phyloP scores from a whole-genome alignment of 1,284 basidiomycete genomes.

The Schizophyllum amplum region DNA sequence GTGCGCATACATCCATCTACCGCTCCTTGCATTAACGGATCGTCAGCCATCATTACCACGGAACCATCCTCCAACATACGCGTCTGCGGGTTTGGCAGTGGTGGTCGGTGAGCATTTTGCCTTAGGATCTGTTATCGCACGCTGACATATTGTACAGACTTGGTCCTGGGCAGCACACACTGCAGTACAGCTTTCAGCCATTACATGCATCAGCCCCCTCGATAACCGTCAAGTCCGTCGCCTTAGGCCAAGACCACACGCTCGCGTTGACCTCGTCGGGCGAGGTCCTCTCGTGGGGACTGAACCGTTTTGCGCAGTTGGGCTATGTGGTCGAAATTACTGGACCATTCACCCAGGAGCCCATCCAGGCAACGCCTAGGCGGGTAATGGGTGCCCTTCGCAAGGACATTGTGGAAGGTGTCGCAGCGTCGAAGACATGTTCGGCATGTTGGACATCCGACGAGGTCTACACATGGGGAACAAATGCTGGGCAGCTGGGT shows the following conservation, averaged over 20 bases:
- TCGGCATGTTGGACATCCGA: conserved; percentile 85
- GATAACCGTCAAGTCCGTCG: conserved; percentile 46
- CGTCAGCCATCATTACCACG: conserved; percentile 55
- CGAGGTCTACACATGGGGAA: conserved; percentile 96
- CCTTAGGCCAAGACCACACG: conserved; percentile 92
- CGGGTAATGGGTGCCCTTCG: conserved; percentile 74
- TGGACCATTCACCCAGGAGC: conserved; percentile 33
- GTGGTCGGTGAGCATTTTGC: conserved; percentile 50
- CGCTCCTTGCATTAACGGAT: not conserved
- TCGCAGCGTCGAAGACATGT: conserved; percentile 83
- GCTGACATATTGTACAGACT: conserved; percentile 35
- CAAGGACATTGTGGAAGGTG: conserved; percentile 74
- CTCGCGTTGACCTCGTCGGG: conserved; percentile 77
- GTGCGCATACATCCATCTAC: too few species aligned
- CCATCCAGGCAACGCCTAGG: conserved; percentile 70
- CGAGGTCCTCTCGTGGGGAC: conserved; percentile 86
- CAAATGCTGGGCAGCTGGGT: conserved; percentile 92
- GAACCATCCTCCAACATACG: conserved; percentile 71
- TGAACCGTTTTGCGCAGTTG: conserved; percentile 82
- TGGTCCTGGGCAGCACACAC: conserved; percentile 69
- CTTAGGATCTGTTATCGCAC: not conserved
- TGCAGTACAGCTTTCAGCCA: conserved; percentile 61
- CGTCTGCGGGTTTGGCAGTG: conserved; percentile 81
- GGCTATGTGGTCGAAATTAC: conserved; percentile 77
- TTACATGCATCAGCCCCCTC: conserved; percentile 53